Base-by-base conservation (phyloP, 345 rosid genomes). In the Pistacia integerrima region DNA sequence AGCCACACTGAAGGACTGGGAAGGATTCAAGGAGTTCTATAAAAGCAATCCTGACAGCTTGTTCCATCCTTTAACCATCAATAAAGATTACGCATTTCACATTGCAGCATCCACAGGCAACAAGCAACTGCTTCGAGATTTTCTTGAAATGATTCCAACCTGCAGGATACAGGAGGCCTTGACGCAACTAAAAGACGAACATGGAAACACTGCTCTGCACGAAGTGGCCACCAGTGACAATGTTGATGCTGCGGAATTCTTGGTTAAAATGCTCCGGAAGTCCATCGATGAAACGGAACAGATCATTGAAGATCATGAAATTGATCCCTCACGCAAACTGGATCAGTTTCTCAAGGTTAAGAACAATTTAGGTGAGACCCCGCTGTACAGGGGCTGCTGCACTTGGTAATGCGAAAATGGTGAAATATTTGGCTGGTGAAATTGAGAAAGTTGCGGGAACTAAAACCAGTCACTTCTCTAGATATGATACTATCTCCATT, bases 351-450 rank as follows among this genome's bases (percentile, higher is more conserved):
- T 54, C n/a, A 14, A 16, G 3, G 4, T 38, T 18, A 0, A 35
- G 25, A 66, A 44, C 69, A 20, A 44, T 1, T 20, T 66, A 14
- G 70, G 55, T 5, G 55, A 66, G 20, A 44, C 70, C 14, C 11
- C 55, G 28, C 18, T 46, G 14, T 66, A 44, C 10, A 66, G n/a
- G 70, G 35, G 55, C 55, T 46, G 70, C 70, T 66, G 70, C 55
- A 0, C 55, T 66, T 12, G 70, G 70, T 28, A 4, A 22, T 22
- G 20, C 33, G 3, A 66, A 66, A 20, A 1, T 66, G 18, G 14
- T 66, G 55, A 8, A 20, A 20, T 44, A 44, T 4, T 46, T 66
- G 17, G 30, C 18, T 20, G 1, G 11, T 11, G 1, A n/a, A 12
- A 6, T 22, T 44, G 35, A 48, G 54, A 49, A 49, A 11, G 13